These are phyloP conservation scores for Thinopyrum elongatum DNA, from an alignment of 176 grass and related monocot species.

Conservation along the genomic window DNA sequence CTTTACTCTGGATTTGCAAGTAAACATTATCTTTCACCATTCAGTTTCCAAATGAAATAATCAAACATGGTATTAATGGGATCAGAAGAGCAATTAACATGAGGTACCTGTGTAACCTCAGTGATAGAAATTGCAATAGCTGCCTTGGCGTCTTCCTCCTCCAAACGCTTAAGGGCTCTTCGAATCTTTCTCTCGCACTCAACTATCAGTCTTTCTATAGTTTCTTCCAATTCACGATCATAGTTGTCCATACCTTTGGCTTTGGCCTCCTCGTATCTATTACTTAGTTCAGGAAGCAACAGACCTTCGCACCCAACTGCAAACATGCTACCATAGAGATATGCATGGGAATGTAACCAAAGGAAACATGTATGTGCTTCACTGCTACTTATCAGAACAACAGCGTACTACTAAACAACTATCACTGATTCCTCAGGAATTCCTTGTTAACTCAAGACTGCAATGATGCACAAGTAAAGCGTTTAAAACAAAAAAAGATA, in stretches of 20 bases:
- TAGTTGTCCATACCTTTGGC: slow-evolving; percentile 81
- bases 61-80: slow-evolving; percentile 3
- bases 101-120: slow-evolving; percentile 77
- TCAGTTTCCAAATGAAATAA: slow-evolving; percentile 20
- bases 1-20: slow-evolving; percentile 57
- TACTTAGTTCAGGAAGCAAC: slow-evolving; percentile 53
- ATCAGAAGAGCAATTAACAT: slow-evolving; percentile 2
- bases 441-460: background rate
- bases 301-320: background rate
- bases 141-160: slow-evolving; percentile 86
- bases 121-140: slow-evolving; percentile 97
- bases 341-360: background rate
- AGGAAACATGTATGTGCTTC: background rate
- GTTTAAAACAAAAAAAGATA: background rate
- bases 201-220: slow-evolving; percentile 88
- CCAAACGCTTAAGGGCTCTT: slow-evolving; percentile 85
- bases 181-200: slow-evolving; percentile 99
- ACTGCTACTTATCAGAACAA: slow-evolving; percentile 1
- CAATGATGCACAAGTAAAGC: background rate
- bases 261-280: slow-evolving; percentile 95
- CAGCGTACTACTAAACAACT: background rate
- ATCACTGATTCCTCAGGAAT: background rate
- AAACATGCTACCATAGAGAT: background rate
- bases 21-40: slow-evolving; percentile 12
- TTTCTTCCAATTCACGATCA: slow-evolving; percentile 81